These are phyloP conservation scores for Pseudomicrostroma phylloplanum DNA, from an alignment of 1,284 basidiomycete genomes.

Conservation along the genomic window DNA sequence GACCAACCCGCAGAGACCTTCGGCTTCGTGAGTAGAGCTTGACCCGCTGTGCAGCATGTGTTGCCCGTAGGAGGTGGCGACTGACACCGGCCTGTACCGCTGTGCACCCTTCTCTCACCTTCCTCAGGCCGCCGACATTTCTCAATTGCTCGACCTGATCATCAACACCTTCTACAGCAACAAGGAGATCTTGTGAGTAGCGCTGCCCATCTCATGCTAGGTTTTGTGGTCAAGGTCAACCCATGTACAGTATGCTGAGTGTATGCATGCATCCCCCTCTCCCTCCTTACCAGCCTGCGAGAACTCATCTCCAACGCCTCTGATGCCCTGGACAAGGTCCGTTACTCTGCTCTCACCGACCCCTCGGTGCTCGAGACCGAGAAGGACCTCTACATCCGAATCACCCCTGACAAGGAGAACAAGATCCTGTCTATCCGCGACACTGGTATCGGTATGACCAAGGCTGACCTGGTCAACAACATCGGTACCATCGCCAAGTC, in stretches of 20 bases:
- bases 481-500: conserved; percentile 99
- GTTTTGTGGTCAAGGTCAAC: no score
- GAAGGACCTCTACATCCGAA: conserved; percentile 50
- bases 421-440: conserved; percentile 87
- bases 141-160: conserved; percentile 49
- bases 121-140: conserved; percentile 1
- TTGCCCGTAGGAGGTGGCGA: neutral
- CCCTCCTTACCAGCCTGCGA: conserved; percentile 36
- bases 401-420: conserved; percentile 77
- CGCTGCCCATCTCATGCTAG: neutral
- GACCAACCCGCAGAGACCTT: conserved; percentile 31
- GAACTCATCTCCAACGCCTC: conserved; percentile 51
- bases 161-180: conserved; percentile 51
- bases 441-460: conserved; percentile 79
- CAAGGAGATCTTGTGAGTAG: conserved; percentile 23
- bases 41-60: neutral
- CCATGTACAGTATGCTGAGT: no score
- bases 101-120: neutral
- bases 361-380: conserved; percentile 46
- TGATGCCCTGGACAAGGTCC: conserved; percentile 50
- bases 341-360: conserved; percentile 49
- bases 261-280: neutral
- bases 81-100: neutral
- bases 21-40: conserved; percentile 38
- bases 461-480: conserved; percentile 72